A percentile compares a stretch with the other conserved stretches of the same genome.
Evolutionary conservation across 1,284 basidiomycete species (phyloP).

Genomic region (Farysia itapuensis): DNA sequence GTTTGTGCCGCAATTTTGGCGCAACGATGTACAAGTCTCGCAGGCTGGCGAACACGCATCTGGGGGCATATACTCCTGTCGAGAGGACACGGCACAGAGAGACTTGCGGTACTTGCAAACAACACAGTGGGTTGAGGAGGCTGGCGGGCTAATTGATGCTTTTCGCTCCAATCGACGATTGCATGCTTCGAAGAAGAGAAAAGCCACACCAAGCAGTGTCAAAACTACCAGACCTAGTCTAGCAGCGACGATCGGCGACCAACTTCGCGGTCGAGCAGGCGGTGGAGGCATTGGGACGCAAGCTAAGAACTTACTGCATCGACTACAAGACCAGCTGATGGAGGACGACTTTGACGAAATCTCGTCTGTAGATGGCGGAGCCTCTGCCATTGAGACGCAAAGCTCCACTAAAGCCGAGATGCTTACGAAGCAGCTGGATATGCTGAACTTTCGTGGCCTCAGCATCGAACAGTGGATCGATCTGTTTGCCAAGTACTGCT

Average conservation of each 20-base stretch:
- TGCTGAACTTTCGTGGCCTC: conserved; percentile 72
- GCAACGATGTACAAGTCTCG: conserved; percentile 37
- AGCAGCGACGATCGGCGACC: conserved; percentile 11
- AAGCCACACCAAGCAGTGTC: conserved; percentile 1
- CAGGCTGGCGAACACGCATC: conserved; percentile 17
- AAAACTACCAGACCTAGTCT: background rate
- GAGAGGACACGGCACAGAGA: conserved; percentile 8
- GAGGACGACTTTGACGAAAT: conserved; percentile 48
- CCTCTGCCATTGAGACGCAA: background rate
- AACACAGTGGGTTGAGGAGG: conserved; percentile 74
- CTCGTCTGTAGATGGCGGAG: conserved; percentile 60
- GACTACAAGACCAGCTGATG: conserved; percentile 75
- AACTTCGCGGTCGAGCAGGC: too few species aligned
- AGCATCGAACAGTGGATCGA: conserved; percentile 81
- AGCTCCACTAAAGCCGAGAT: conserved; percentile 30
- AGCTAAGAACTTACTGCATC: conserved; percentile 73
- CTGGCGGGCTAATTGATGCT: conserved; percentile 80
- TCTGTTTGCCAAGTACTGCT: conserved; percentile 78
- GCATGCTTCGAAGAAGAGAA: conserved; percentile 12
- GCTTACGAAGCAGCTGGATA: conserved; percentile 25
- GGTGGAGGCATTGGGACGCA: conserved; percentile 65
- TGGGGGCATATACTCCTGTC: conserved; percentile 5
- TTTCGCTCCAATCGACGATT: conserved; percentile 72
- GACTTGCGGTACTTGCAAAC: conserved; percentile 55
- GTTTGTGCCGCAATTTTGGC: conserved; percentile 51